phyloP scores from a whole-genome alignment of 192 early-diverging fungal species.

The Helicostylum pulchrum region DNA sequence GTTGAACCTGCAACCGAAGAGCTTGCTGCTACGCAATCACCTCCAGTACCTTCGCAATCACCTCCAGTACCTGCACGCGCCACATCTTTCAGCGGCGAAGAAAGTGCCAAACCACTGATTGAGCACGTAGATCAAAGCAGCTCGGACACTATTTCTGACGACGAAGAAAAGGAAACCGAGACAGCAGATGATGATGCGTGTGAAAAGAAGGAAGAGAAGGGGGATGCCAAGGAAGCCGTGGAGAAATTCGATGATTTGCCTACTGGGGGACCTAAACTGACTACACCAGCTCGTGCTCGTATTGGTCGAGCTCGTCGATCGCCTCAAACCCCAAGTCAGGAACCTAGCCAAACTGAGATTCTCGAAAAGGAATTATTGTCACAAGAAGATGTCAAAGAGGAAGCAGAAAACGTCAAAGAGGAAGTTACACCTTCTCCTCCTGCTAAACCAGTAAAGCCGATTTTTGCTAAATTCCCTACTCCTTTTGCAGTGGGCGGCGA shows the following conservation, averaged over 20 bases:
- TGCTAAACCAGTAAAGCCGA: constrained; percentile 38
- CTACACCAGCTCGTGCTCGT: constrained; percentile 25
- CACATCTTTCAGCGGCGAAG: too few species aligned
- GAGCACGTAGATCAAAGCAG: neutral
- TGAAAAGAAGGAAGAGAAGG: constrained; percentile 3
- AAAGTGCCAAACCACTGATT: neutral
- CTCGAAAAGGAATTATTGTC: constrained; percentile 24
- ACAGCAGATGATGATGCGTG: neutral
- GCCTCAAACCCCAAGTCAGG: constrained; percentile 2
- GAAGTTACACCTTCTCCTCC: constrained; percentile 26
- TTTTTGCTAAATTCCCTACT: constrained; percentile 41
- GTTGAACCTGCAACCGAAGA: neutral
- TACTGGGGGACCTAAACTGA: constrained; percentile 24
- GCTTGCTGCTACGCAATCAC: neutral
- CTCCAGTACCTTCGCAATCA: neutral
- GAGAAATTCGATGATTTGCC: constrained; percentile 10
- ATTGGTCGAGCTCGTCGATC: constrained; percentile 17
- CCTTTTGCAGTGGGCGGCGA: constrained; percentile 30
- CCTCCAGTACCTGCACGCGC: neutral
- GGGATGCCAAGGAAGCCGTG: neutral
- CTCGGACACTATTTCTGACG: neutral
- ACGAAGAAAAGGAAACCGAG: constrained; percentile 1
- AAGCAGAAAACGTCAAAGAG: neutral
- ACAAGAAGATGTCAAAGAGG: neutral
- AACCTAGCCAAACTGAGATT: constrained; percentile 32